These are phyloP conservation scores for Phialocephala sp. DNA, from an alignment of 2,329 filamentous ascomycete genomes.

Conservation along the genomic window DNA sequence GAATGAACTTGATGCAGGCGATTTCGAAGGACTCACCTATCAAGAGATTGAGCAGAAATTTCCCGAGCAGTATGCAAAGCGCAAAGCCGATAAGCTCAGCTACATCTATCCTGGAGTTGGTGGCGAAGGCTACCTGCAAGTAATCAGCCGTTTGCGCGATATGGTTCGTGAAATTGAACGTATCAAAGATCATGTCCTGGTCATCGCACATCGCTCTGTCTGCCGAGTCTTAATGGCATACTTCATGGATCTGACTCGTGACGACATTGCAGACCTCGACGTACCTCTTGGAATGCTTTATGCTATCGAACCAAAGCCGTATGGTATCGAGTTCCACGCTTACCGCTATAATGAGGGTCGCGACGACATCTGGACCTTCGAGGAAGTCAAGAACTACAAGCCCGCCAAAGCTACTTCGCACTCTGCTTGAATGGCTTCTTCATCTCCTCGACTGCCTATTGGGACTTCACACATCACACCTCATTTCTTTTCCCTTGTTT, in stretches of 20 bases:
- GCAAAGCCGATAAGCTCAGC: constrained; percentile 85
- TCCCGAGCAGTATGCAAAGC: constrained; percentile 80
- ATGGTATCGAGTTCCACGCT: constrained; percentile 95
- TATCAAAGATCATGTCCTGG: constrained; percentile 92
- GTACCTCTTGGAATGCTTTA: constrained; percentile 94
- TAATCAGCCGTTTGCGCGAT: constrained; percentile 92
- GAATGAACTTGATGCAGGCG: constrained; percentile 91
- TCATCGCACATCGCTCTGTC: constrained; percentile 91
- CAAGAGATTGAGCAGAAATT: constrained; percentile 82
- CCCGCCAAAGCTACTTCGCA: constrained; percentile 59
- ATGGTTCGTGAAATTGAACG: constrained; percentile 98
- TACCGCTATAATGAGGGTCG: constrained; percentile 79
- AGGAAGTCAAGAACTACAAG: constrained; percentile 84
- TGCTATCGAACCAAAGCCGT: constrained; percentile 95
- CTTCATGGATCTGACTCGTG: constrained; percentile 88
- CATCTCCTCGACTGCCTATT: not conserved
- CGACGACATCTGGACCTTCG: constrained; percentile 72
- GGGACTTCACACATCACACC: not conserved
- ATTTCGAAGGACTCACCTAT: constrained; percentile 95
- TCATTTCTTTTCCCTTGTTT: constrained; percentile 6
- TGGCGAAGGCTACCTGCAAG: constrained; percentile 94
- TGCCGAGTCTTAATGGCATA: constrained; percentile 93
- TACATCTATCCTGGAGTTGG: constrained; percentile 97
- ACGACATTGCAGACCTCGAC: constrained; percentile 93
- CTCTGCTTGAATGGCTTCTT: not conserved